Percentiles rank a stretch among this genome's conserved stretches.
phyloP scores from a whole-genome alignment of 78 protist species.

The Isochrysis galbana region DNA sequence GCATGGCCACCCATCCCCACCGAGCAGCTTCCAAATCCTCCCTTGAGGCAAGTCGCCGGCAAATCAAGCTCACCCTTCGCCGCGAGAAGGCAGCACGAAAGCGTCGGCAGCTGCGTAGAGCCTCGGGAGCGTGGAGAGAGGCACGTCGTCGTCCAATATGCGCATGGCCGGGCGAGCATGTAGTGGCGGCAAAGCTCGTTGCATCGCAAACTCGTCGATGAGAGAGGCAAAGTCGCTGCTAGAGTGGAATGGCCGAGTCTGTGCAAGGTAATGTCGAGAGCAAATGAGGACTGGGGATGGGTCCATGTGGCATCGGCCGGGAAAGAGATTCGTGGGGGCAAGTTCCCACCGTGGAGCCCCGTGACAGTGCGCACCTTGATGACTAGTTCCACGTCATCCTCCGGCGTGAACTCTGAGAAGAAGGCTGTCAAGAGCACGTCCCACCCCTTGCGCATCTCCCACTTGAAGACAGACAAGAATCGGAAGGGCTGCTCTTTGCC shows the following conservation, averaged over 20 bases:
- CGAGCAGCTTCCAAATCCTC: no score
- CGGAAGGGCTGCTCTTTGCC: no score
- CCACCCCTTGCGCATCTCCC: constrained; percentile 64
- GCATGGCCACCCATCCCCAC: no score
- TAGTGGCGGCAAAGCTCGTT: not conserved
- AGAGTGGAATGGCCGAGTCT: not conserved
- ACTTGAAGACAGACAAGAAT: constrained; percentile 36
- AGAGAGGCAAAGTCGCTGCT: not conserved
- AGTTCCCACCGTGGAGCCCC: no score
- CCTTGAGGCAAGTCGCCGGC: no score
- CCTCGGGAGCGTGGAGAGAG: not conserved
- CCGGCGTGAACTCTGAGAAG: constrained; percentile 23
- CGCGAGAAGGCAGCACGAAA: constrained; percentile 24
- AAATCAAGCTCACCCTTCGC: no score
- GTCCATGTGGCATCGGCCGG: no score
- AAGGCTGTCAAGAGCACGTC: constrained; percentile 51
- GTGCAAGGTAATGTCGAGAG: no score
- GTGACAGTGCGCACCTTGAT: no score
- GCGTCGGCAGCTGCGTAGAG: constrained; percentile 6
- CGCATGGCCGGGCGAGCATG: not conserved
- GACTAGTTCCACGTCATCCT: not conserved
- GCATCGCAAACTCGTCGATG: not conserved
- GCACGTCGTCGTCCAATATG: not conserved
- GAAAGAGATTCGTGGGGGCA: no score
- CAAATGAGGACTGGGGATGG: no score